These are phyloP conservation scores for Ichthyophthirius multifiliis DNA, from an alignment of 169 alveolate species.

Conservation along the genomic window DNA sequence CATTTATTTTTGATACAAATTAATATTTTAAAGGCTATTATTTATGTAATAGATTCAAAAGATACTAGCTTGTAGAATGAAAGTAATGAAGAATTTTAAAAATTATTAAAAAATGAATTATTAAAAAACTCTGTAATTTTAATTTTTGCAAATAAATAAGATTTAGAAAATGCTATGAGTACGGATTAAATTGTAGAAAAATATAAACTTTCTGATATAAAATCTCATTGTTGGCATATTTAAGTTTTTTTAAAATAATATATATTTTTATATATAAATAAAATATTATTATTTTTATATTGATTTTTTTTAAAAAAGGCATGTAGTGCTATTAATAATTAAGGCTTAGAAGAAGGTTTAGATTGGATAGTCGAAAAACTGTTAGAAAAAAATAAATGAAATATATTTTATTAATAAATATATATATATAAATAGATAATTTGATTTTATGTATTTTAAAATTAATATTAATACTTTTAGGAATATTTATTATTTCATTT, in stretches of 20 bases:
- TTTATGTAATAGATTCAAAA: neutral
- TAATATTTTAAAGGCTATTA: neutral
- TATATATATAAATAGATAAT: too few relatives aligned
- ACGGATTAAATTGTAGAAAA: neutral
- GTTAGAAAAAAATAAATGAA: neutral
- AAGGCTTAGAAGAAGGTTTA: neutral
- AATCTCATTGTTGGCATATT: neutral
- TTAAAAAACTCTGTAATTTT: neutral
- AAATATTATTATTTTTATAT: neutral
- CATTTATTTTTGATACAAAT: neutral
- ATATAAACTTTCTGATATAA: neutral
- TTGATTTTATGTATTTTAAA: too few relatives aligned
- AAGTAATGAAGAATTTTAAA: conserved; percentile 6
- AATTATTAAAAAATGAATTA: neutral
- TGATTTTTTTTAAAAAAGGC: neutral
- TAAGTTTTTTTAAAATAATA: too few relatives aligned
- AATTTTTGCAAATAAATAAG: neutral
- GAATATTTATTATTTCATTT: too few relatives aligned
- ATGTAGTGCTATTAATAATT: neutral
- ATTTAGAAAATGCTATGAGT: neutral
- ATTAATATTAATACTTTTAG: too few relatives aligned
- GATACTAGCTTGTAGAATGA: neutral
- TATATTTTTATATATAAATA: neutral
- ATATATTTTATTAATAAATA: too few relatives aligned
- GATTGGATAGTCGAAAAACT: conserved; percentile 6